Conservation (phyloP, 768 basidiomycete genomes). For the Hydnomerulius pinastri region DNA sequence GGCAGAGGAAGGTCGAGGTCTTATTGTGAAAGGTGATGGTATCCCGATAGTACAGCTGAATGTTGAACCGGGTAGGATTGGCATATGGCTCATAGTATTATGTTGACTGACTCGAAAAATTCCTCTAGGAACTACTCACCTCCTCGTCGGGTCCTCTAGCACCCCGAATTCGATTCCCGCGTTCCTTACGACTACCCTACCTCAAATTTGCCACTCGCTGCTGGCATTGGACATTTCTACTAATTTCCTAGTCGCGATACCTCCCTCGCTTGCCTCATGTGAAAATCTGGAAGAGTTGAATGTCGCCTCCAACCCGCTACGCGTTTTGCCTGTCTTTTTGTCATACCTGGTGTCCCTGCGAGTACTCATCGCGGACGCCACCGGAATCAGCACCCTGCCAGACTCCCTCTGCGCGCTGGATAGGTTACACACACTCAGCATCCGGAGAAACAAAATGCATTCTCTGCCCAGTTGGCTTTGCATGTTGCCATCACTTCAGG, state of each 20-base stretch:
- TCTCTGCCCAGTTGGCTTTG: constrained; percentile 95
- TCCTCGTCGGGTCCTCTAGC: constrained; percentile 80
- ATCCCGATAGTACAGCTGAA: constrained; percentile 61
- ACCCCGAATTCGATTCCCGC: constrained; percentile 77
- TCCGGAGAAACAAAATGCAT: constrained; percentile 86
- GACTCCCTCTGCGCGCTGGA: constrained; percentile 71
- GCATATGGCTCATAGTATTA: not conserved
- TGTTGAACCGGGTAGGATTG: constrained; percentile 67
- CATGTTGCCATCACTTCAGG: constrained; percentile 80
- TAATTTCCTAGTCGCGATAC: constrained; percentile 82
- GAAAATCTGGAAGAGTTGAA: constrained; percentile 89
- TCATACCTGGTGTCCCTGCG: constrained; percentile 74
- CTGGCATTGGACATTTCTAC: constrained; percentile 93
- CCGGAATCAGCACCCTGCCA: constrained; percentile 77
- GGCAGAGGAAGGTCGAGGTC: constrained; percentile 82
- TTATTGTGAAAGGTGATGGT: constrained; percentile 75
- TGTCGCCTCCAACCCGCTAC: constrained; percentile 86
- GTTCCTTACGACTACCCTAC: constrained; percentile 70
- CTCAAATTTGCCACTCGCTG: constrained; percentile 73
- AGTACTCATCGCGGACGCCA: constrained; percentile 91
- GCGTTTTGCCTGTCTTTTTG: constrained; percentile 89
- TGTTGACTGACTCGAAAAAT: constrained; percentile 2
- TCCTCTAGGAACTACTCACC: constrained; percentile 83
- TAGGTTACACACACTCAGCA: constrained; percentile 84
- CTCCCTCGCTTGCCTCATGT: constrained; percentile 81